phyloP scores from a whole-genome alignment of 345 rosid species.

The Lumnitzera racemosa region DNA sequence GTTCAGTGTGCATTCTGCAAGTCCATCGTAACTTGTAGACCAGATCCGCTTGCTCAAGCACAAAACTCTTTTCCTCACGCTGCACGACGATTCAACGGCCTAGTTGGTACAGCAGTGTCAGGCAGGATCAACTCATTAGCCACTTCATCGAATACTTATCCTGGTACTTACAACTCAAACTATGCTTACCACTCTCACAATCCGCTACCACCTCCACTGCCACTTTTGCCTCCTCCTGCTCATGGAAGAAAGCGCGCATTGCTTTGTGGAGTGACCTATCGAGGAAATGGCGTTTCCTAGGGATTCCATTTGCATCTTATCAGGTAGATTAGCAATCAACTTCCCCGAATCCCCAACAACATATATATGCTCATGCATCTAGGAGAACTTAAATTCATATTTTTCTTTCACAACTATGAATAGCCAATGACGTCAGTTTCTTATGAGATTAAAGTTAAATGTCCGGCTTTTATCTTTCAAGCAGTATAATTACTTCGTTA shows the following conservation, averaged over 20 bases:
- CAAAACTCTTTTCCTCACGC: slow-evolving; percentile 9
- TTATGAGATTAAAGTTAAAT: no score
- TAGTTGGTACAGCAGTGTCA: background rate
- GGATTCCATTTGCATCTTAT: slow-evolving; percentile 30
- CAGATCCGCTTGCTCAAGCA: slow-evolving; percentile 13
- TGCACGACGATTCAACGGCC: slow-evolving; percentile 12
- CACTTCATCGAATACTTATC: slow-evolving; percentile 2
- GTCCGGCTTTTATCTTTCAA: no score
- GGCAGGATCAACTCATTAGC: slow-evolving; percentile 7
- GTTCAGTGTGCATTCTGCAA: slow-evolving; percentile 38
- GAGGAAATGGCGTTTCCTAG: slow-evolving; percentile 36
- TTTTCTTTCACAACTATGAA: no score
- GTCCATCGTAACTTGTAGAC: slow-evolving; percentile 22
- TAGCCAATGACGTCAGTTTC: no score
- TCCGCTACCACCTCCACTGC: background rate
- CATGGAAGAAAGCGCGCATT: slow-evolving; percentile 42
- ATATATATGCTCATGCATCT: no score
- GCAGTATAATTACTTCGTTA: no score
- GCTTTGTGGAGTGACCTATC: slow-evolving; percentile 45
- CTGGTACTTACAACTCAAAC: background rate
- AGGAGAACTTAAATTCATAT: no score
- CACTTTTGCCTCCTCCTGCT: slow-evolving; percentile 1
- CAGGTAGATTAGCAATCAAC: slow-evolving; percentile 14
- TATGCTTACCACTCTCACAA: background rate
- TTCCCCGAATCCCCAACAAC: no score